Evolutionary conservation across 192 early-diverging fungal genomes (phyloP), one percentile per base, ranked within the genome.

Genomic region (Backusella parvicylindrica): DNA sequence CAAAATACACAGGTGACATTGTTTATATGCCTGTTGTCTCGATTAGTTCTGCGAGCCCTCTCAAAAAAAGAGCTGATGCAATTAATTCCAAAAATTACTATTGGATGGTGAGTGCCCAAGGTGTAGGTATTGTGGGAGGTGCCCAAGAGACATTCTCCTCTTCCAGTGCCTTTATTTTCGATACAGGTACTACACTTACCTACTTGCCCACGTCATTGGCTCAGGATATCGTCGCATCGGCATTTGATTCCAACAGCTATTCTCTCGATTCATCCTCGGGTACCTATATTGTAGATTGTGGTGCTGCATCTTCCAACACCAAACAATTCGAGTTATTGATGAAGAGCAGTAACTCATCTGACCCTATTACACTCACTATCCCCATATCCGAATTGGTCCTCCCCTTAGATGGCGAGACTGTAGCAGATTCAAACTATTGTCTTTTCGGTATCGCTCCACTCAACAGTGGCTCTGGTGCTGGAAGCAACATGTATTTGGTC

Each of bases 1-100:
- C 63, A 15, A 86, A 87, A 63, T 86, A 81, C 53, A 81, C 85
- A 16, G 89, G 88, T 15, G 36, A 78, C 18, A 73, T 89, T 65
- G 80, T 63, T 53, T 89, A 87, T 72, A 60, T 86, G 18, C 82
- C 84, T 16, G 81, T 86, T 6, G 68, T 43, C 4, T 16, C 68
- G 1, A 41, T 70, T 28, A 47, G 23, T 6, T 23, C 68, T 6
- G 41, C 4, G 13, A 70, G 15, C 28, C 38, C 21, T 26, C 21
- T 23, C 66, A 68, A 68, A 37, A 68, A 68, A 21, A 37, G 68
- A 26, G 75, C 75, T 18, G 16, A n/a, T 6, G 28, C 26, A 1
- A 65, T 40, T 31, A 64, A 30, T 21, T 15, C 12, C 6, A 38
- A 26, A 3, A 66, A 78, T 23, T 78, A 78, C 35, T 81, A 81